Percentiles rank a stretch among this genome's conserved stretches.
Conservation (phyloP, 768 basidiomycete species). For the Crepidotus variabilis region DNA sequence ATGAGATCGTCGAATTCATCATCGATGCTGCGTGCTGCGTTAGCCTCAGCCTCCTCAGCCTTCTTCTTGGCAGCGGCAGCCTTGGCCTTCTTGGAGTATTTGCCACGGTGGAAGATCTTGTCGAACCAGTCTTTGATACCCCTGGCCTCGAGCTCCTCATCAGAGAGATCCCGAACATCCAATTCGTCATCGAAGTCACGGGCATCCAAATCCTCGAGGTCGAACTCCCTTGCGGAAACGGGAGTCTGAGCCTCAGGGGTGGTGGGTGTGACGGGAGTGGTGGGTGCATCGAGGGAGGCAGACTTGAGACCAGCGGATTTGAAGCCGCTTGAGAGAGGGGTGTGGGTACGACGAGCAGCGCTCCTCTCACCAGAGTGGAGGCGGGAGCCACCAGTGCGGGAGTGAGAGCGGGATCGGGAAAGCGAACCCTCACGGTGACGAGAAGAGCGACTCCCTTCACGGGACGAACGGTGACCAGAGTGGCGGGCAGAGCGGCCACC, state of each 20-base stretch:
- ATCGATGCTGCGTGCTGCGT: background rate
- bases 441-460: background rate
- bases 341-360: background rate
- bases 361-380: background rate
- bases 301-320: background rate
- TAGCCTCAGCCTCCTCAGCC: background rate
- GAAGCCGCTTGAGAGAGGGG: background rate
- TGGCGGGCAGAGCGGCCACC: background rate
- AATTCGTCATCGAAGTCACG: background rate
- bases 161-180: background rate
- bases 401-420: background rate
- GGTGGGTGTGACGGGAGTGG: background rate
- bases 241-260: background rate
- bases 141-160: background rate
- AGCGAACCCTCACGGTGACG: background rate
- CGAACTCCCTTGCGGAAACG: background rate
- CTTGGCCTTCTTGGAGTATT: no score
- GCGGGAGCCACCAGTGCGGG: background rate
- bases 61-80: background rate
- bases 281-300: background rate
- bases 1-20: background rate
- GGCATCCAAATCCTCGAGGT: background rate
- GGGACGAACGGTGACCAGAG: background rate
- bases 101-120: background rate
- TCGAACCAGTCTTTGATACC: background rate